A percentile compares a stretch with the other conserved stretches of the same genome.
These are phyloP conservation scores for Plasmopara halstedii DNA, from an alignment of 352 stramenopile genomes.

Conservation along the genomic window DNA sequence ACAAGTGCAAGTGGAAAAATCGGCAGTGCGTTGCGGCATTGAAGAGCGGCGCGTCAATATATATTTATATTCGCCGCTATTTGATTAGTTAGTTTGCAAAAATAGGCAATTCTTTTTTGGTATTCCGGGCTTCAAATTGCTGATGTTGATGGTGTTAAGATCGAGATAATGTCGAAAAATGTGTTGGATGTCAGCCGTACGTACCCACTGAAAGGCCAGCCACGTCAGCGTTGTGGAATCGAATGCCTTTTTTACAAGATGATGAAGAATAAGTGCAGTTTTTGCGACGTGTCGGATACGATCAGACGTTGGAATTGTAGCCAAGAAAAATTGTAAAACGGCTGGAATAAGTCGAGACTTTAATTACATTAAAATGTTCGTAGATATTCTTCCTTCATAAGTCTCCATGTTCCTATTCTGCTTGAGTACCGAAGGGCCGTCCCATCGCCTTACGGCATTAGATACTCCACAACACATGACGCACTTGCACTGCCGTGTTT, in stretches of 20 bases:
- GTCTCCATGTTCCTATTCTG: conserved; percentile 5
- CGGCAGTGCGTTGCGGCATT: conserved; percentile 3
- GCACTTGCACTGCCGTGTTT: conserved; percentile 38
- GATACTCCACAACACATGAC: conserved; percentile 52
- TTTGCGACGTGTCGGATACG: background rate
- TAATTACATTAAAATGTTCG: background rate
- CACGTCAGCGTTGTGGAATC: conserved; percentile 5
- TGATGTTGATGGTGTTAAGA: too few relatives aligned
- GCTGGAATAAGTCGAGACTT: too few relatives aligned
- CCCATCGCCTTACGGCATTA: conserved; percentile 14
- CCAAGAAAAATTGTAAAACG: too few relatives aligned
- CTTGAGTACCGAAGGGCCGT: conserved; percentile 3
- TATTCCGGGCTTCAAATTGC: background rate
- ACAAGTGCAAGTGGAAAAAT: conserved; percentile 9
- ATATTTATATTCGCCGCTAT: conserved; percentile 34
- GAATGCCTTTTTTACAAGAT: conserved; percentile 2
- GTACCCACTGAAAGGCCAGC: background rate
- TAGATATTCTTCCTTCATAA: background rate
- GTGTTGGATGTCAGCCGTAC: background rate
- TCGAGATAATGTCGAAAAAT: too few relatives aligned
- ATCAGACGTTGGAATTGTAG: conserved; percentile 3
- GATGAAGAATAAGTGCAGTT: background rate
- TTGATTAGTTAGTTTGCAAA: conserved; percentile 2
- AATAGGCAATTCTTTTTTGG: background rate
- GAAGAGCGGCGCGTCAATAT: conserved; percentile 29